Percentiles rank a stretch among this genome's conserved stretches.
These are phyloP conservation scores for Amanita thiersii DNA, from an alignment of 768 basidiomycete species.

Conservation along the genomic window DNA sequence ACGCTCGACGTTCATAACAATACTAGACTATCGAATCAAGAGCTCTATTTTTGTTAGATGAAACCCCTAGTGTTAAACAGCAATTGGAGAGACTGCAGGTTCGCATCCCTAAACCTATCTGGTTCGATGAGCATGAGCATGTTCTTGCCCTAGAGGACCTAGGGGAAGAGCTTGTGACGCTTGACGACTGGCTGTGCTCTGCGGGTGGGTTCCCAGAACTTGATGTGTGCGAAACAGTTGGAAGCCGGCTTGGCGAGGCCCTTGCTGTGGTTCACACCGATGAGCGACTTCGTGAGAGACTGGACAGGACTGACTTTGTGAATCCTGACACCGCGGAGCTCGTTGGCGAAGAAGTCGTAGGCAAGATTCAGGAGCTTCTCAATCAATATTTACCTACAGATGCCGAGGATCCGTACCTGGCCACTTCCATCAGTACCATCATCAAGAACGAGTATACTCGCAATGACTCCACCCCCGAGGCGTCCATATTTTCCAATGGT, in stretches of 20 bases:
- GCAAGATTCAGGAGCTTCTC: conserved; percentile 1
- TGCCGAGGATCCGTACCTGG: too few relatives aligned
- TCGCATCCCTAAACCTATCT: neutral
- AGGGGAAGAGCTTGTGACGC: neutral
- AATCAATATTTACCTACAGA: neutral
- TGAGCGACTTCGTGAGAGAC: neutral
- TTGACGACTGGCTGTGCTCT: neutral
- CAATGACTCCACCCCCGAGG: too few relatives aligned
- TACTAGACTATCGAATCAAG: neutral
- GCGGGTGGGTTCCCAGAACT: neutral
- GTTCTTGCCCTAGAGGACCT: neutral
- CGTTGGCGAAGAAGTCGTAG: neutral
- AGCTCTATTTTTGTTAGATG: neutral
- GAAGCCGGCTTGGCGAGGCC: neutral
- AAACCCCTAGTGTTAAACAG: neutral
- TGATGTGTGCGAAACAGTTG: neutral
- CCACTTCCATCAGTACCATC: neutral
- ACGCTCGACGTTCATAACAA: neutral
- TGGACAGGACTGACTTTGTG: neutral
- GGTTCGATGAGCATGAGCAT: neutral
- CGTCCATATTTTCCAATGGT: neutral
- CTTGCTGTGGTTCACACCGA: neutral
- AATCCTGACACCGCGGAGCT: neutral
- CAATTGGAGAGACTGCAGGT: neutral
- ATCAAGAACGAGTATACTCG: neutral